These are phyloP conservation scores for Rhizomucor miehei DNA, from an alignment of 371 early-diverging fungal genomes.

Conservation along the genomic window DNA sequence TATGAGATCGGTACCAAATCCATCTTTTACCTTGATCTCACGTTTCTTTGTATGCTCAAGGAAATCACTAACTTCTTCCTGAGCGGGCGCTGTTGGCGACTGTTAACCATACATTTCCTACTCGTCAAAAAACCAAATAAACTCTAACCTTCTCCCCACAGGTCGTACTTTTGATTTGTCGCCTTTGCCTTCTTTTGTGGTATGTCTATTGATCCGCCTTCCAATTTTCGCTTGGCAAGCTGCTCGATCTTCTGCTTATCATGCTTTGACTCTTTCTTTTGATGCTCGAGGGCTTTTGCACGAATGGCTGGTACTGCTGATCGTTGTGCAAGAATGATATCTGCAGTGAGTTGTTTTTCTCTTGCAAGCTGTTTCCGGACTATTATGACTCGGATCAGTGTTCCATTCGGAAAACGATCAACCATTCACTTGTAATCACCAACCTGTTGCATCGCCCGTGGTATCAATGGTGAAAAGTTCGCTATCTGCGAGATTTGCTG, in stretches of 20 bases:
- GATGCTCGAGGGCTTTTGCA: conserved; percentile 14
- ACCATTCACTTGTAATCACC: not conserved
- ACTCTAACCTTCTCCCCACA: conserved; percentile 46
- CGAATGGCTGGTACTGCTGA: conserved; percentile 57
- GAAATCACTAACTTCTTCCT: conserved; percentile 11
- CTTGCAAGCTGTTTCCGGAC: conserved; percentile 37
- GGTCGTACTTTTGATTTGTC: conserved; percentile 38
- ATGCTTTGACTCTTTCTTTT: conserved; percentile 24
- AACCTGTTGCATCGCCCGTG: conserved; percentile 62
- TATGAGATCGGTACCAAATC: too few species aligned
- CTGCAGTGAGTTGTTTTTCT: conserved; percentile 65
- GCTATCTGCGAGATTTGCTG: conserved; percentile 42
- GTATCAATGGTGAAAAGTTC: conserved; percentile 77
- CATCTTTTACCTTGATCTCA: conserved; percentile 24
- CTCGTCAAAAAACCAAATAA: too few species aligned
- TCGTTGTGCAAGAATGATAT: conserved; percentile 73
- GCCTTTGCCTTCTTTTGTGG: conserved; percentile 25
- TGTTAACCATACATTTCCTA: too few species aligned
- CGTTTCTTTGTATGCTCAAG: conserved; percentile 24
- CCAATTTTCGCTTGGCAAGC: conserved; percentile 20
- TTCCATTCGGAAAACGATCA: conserved; percentile 3
- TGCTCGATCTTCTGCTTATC: conserved; percentile 22
- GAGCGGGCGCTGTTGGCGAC: not conserved
- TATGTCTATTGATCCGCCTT: conserved; percentile 8
- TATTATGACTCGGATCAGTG: conserved; percentile 4